Evolutionary conservation across 257 asterid species (phyloP), one percentile per base, ranked within the genome.

Genomic region (Solanum piurae): DNA sequence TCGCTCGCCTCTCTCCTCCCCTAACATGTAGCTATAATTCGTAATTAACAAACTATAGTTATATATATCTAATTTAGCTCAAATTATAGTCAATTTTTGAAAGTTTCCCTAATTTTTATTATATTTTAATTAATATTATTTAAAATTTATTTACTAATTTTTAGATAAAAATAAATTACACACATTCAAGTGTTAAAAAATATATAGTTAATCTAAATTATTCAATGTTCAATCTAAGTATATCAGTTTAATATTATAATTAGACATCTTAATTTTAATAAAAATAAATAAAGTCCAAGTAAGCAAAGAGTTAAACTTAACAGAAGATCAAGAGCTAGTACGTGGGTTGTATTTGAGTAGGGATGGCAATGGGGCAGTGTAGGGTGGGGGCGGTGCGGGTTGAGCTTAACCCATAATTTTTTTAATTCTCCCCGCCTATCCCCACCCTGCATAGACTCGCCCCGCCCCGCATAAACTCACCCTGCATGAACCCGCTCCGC

Each of bases 391-490:
- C 29, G 29, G 29, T 29, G 29, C 29, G 29, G 29, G 29, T 29
- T 29, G 29, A 29, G 29, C 2, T 29, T 29, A 29, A 29, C 2
- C 29, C 2, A 2, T 29, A 29, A 29, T 1, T 29, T 29, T 29
- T 29, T 29, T 29, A 29, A 29, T 29, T 29, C 2, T 29, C 2
- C 29, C 29, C 29, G 29, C 2, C 29, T 29, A 29, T 29, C 29
- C 29, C 1, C 29, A 2, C 29, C 29, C 29, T 2, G 29, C 29
- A 1, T 2, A 1, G 29, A 1, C 1, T 29, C 1, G 29, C 1
- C 29, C 2, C 29, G 29, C 29, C 29, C 29, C 29, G 29, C 29
- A n/a, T n/a, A n/a, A n/a, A n/a, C n/a, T n/a, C n/a, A n/a, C n/a
- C 29, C 29, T 2, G 2, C 29, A 29, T 29, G 2, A 2, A 29